Evolutionary conservation across 202 grass and related monocot genomes (phyloP).

Genomic region (Alloteropsis angusta): DNA sequence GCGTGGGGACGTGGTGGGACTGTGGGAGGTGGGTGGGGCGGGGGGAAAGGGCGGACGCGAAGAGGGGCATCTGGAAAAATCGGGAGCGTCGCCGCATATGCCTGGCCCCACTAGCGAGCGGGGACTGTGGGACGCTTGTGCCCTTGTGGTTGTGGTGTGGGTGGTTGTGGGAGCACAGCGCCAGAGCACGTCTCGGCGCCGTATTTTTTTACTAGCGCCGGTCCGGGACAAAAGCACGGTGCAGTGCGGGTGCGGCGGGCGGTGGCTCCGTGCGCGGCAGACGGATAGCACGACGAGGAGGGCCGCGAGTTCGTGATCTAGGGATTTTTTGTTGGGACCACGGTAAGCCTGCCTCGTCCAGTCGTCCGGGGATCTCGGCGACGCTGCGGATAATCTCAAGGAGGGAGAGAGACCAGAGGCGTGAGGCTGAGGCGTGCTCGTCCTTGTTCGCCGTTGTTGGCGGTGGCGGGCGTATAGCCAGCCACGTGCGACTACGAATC

Average conservation of each 20-base stretch:
- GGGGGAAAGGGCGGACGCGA: neutral
- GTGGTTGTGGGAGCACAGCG: too few relatives aligned
- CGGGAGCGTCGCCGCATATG: constrained; percentile 17
- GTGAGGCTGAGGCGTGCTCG: too few relatives aligned
- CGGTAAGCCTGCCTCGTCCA: neutral
- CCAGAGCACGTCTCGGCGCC: neutral
- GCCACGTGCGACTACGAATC: too few relatives aligned
- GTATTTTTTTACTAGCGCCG: neutral
- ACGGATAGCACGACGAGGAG: neutral
- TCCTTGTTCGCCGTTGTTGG: too few relatives aligned
- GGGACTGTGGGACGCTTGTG: neutral
- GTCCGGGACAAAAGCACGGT: neutral
- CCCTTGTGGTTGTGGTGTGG: neutral
- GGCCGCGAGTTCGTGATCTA: neutral
- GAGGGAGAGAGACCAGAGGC: too few relatives aligned
- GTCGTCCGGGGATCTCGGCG: neutral
- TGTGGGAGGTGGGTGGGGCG: neutral
- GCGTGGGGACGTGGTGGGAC: neutral
- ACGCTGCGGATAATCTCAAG: neutral
- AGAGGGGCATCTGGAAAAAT: constrained; percentile 17
- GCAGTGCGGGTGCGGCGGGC: too few relatives aligned
- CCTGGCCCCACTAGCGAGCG: neutral
- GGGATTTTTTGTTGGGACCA: neutral
- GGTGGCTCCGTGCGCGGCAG: neutral
- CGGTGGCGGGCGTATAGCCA: too few relatives aligned